Base-by-base conservation (phyloP, 345 rosid species). In the Hevea brasiliensis region DNA sequence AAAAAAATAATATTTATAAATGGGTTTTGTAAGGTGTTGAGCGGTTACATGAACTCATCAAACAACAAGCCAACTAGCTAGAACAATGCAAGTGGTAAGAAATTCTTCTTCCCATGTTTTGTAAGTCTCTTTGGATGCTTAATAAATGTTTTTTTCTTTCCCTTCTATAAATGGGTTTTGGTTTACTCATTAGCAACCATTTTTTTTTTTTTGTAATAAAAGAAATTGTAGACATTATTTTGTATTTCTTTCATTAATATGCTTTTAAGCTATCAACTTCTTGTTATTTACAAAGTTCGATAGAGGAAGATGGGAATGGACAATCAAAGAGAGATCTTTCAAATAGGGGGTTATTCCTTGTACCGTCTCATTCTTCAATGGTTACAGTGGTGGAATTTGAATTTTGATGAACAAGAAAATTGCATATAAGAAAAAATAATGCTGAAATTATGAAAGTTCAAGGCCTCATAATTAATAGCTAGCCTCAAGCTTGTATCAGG, bases 331-430 rank as follows among this genome's bases (percentile, higher is more conserved):
- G 50, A 70, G 77, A 79, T 40, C 81, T 83, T 26, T 75, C 68
- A 74, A 73, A 76, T 23, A 79, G 76, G 77, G 85, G 84, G 18
- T 73, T 79, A 21, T 79, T 81, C 74, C 86, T 83, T 7, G 85
- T 81, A 65, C 80, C 86, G 88, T 79, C 32, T 78, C 80, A 21
- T 72, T 47, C 61, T 72, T 77, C 17, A 65, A 40, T 57, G 24
- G 15, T 23, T 50, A 42, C 42, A 51, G 26, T 37, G 55, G 29
- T n/a, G 26, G 67, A 24, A 60, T 26, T 10, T 37, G 17, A 67
- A 45, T 53, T 15, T n/a, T 24, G 12, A 40, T n/a, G n/a, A n/a
- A n/a, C n/a, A n/a, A n/a, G n/a, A n/a, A n/a, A n/a, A n/a, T n/a
- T 32, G 54, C 13, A 17, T 50, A 17, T 18, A 7, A 35, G 45